phyloP scores from a whole-genome alignment of 2,329 filamentous ascomycete species.

The Calonectria pseudoreteaudii region DNA sequence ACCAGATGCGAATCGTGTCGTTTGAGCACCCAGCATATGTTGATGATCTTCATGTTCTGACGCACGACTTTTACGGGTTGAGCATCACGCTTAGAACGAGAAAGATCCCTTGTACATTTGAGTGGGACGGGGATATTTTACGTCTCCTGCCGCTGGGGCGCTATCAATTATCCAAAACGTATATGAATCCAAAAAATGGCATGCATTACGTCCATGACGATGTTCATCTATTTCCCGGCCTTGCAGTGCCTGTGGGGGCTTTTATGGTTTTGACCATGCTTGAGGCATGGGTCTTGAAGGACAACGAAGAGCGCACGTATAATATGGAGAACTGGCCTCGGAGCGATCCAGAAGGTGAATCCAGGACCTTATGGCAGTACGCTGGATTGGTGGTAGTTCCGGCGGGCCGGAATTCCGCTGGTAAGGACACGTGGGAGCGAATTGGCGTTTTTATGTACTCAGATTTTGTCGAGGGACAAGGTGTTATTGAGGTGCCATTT shows the following conservation, averaged over 20 bases:
- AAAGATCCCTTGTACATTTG: neutral
- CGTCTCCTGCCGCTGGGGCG: neutral
- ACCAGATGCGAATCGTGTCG: neutral
- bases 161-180: neutral
- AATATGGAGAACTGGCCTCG: neutral
- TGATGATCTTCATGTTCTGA: neutral
- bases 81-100: neutral
- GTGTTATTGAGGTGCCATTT: neutral
- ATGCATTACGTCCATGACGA: slow-evolving; percentile 4
- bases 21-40: neutral
- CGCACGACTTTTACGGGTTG: neutral
- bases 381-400: neutral
- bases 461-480: neutral
- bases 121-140: neutral
- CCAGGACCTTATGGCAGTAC: neutral
- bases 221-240: neutral
- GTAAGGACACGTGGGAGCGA: neutral
- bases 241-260: neutral
- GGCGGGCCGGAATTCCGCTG: neutral
- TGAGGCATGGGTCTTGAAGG: neutral
- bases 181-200: neutral
- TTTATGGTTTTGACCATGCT: slow-evolving; percentile 1
- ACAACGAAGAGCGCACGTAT: neutral
- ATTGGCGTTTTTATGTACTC: neutral
- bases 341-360: neutral